These are phyloP conservation scores for Eucalyptus cloeziana DNA, from an alignment of 345 rosid genomes.

Conservation along the genomic window DNA sequence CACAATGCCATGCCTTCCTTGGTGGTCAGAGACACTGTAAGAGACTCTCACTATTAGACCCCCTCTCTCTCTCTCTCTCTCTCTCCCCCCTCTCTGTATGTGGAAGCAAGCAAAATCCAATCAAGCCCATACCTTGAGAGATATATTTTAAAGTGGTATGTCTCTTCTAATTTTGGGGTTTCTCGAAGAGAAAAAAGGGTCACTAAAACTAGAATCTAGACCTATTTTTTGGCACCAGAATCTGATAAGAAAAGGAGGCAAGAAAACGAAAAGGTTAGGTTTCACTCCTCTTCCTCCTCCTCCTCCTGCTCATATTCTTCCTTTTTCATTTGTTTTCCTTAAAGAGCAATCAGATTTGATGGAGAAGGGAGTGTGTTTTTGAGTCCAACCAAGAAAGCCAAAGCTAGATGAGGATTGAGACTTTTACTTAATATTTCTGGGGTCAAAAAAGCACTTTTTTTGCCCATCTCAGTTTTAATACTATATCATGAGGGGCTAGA, in stretches of 20 bases:
- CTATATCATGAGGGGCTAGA: background rate
- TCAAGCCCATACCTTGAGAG: background rate
- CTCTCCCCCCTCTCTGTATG: background rate
- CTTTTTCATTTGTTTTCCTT: background rate
- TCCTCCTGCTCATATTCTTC: background rate
- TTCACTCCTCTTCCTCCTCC: background rate
- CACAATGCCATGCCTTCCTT: constrained; percentile 66
- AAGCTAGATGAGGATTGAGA: background rate
- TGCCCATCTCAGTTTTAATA: background rate
- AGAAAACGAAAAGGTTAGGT: background rate
- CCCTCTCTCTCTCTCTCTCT: background rate
- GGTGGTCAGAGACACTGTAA: constrained; percentile 83
- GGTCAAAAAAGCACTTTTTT: background rate
- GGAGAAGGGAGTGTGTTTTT: background rate
- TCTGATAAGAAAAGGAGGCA: background rate
- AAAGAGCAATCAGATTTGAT: background rate
- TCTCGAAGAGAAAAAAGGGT: background rate
- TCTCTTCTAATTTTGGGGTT: background rate
- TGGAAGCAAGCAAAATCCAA: background rate
- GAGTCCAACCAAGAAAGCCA: background rate
- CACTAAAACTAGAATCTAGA: background rate
- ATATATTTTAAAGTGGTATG: background rate
- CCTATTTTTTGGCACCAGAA: background rate
- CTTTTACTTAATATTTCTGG: background rate
- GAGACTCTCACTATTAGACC: background rate